phyloP scores from a whole-genome alignment of 2,329 filamentous ascomycete genomes.

The Aspergillus brasiliensis region DNA sequence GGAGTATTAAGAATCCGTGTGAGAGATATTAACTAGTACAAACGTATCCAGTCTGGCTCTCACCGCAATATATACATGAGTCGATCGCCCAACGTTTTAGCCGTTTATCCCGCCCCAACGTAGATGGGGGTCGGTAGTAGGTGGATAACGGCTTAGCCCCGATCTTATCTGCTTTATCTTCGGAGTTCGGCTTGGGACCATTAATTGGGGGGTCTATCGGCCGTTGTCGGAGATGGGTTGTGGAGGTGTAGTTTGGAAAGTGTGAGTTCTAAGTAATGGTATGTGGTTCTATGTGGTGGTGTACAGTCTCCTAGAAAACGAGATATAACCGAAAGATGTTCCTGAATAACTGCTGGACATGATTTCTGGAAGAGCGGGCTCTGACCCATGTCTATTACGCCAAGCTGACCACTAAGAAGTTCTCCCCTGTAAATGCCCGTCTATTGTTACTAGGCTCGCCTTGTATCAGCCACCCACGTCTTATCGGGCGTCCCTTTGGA shows the following conservation, averaged over 20 bases:
- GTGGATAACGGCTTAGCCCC: conserved; percentile 1
- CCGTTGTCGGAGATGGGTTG: not conserved
- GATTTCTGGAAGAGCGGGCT: not conserved
- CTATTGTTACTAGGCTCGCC: not conserved
- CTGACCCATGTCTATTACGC: not conserved
- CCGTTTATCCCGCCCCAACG: not conserved
- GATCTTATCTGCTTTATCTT: conserved; percentile 4
- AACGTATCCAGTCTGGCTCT: not conserved
- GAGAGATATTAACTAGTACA: too few relatives aligned
- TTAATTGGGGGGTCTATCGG: not conserved
- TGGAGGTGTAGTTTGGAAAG: not conserved
- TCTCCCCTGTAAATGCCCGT: not conserved
- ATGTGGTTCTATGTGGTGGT: too few relatives aligned
- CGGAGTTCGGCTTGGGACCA: not conserved
- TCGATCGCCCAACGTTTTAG: not conserved
- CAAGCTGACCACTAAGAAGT: not conserved
- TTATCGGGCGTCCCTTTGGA: not conserved
- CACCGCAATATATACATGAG: not conserved
- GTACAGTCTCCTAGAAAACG: too few relatives aligned
- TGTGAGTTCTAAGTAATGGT: not conserved
- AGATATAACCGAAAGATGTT: too few relatives aligned
- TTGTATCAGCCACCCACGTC: too few relatives aligned
- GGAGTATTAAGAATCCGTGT: not conserved
- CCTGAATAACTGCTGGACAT: not conserved
- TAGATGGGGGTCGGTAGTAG: not conserved